These are phyloP conservation scores for Metarhizium robertsii DNA, from an alignment of 2,329 filamentous ascomycete genomes.

Conservation along the genomic window DNA sequence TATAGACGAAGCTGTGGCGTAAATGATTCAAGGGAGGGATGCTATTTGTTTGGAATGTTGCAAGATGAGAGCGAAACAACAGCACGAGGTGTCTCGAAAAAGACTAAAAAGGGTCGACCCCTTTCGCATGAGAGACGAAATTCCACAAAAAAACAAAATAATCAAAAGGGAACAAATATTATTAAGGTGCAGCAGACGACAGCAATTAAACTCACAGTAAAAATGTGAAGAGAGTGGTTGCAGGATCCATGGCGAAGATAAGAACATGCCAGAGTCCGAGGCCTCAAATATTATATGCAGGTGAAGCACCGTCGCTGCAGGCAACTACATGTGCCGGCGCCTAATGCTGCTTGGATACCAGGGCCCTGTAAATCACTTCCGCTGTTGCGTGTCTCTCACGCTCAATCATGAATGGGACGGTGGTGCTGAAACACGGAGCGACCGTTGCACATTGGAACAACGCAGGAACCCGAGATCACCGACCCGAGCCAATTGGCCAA, in stretches of 20 bases:
- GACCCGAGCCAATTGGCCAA: constrained; percentile 7
- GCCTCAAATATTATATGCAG: not conserved
- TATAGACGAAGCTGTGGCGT: not conserved
- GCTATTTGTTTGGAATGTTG: not conserved
- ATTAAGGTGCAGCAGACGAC: not conserved
- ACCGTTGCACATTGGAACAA: constrained; percentile 9
- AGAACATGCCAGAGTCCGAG: not conserved
- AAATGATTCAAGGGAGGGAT: not conserved
- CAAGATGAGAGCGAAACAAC: not conserved
- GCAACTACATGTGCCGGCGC: not conserved
- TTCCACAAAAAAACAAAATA: not conserved
- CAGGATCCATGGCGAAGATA: constrained; percentile 40
- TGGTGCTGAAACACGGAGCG: constrained; percentile 9
- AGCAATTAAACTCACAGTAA: constrained; percentile 43
- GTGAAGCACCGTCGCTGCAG: not conserved
- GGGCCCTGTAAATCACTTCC: not conserved
- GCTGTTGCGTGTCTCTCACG: not conserved
- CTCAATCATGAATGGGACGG: not conserved
- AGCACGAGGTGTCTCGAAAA: not conserved
- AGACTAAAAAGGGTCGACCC: not conserved
- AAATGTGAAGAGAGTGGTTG: constrained; percentile 60
- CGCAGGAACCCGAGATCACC: constrained; percentile 6
- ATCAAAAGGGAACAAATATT: not conserved
- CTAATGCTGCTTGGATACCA: not conserved
- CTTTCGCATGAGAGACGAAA: not conserved